Conservation (phyloP, 2,329 filamentous ascomycete species). For the Pseudogymnoascus sp. region DNA sequence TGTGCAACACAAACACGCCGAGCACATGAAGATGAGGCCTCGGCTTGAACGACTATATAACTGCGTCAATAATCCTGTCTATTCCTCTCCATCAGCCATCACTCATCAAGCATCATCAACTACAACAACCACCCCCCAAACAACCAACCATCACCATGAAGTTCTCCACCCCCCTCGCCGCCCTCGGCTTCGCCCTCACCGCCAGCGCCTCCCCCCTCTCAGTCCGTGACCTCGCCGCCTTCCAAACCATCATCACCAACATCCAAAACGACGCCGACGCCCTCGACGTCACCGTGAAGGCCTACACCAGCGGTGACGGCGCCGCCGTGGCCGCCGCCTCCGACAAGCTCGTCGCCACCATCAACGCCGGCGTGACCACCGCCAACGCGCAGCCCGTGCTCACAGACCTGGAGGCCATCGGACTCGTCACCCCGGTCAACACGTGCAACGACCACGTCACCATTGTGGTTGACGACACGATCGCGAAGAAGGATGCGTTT, state of each 20-base stretch:
- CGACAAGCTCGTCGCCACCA: neutral
- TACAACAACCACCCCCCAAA: neutral
- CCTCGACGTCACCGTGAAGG: neutral
- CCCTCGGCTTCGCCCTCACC: neutral
- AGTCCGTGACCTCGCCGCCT: neutral
- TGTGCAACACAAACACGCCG: neutral
- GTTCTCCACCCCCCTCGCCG: neutral
- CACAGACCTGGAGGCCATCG: neutral
- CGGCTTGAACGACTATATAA: neutral
- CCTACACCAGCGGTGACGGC: neutral
- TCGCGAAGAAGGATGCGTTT: neutral
- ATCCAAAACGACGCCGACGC: slow-evolving; percentile 11
- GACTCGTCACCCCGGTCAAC: neutral
- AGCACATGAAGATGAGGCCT: slow-evolving; percentile 5
- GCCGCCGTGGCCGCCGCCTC: neutral
- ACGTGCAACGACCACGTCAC: neutral
- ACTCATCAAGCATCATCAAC: neutral
- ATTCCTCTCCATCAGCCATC: neutral
- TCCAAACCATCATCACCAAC: neutral
- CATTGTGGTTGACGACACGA: neutral
- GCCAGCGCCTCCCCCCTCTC: neutral
- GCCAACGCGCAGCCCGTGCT: neutral
- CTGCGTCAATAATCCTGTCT: neutral
- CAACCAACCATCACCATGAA: neutral
- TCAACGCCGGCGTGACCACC: neutral